Evolutionary conservation across 177 flowering plant genomes (phyloP), one percentile per base, ranked within the genome.

Genomic region (Tripterygium wilfordii): DNA sequence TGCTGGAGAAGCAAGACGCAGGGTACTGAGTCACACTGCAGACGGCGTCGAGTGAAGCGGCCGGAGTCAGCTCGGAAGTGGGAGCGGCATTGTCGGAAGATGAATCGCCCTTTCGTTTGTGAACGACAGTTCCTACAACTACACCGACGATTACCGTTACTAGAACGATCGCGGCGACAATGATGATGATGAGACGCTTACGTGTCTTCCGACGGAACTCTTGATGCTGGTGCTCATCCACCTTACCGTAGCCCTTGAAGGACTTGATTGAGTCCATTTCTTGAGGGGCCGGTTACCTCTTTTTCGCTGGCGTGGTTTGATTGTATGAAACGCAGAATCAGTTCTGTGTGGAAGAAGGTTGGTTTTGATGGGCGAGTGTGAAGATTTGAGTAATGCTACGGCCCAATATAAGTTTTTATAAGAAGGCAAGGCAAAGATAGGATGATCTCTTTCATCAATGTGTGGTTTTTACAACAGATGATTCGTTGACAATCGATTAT

Each of bases 221-320:
- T 1, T 52, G 65, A 7, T 80, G 72, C 43, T 80, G 84, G 2
- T 8, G 30, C 46, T 60, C 66, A 57, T 70, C 77, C 1, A 86
- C 90, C 54, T 80, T 83, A 49, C 80, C 89, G 42, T 83, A 85
- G 50, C 97, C 91, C 48, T 80, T 88, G 78, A 81, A 81, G 57
- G 95, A 88, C 8, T 79, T 83, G 39, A 79, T 60, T 0, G 86
- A 45, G 38, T 80, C 77, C 86, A 80, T 71, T 3, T 10, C 17
- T 37, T 3, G n/a, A n/a, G n/a, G n/a, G n/a, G n/a, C n/a, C n/a
- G n/a, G n/a, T n/a, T n/a, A n/a, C n/a, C n/a, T n/a, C n/a, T n/a
- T n/a, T n/a, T n/a, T n/a, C n/a, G n/a, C n/a, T n/a, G n/a, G n/a
- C n/a, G n/a, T n/a, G n/a, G n/a, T n/a, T n/a, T n/a, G n/a, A n/a